Conservation (phyloP, 83 land plant genomes). For the Thuja plicata region DNA sequence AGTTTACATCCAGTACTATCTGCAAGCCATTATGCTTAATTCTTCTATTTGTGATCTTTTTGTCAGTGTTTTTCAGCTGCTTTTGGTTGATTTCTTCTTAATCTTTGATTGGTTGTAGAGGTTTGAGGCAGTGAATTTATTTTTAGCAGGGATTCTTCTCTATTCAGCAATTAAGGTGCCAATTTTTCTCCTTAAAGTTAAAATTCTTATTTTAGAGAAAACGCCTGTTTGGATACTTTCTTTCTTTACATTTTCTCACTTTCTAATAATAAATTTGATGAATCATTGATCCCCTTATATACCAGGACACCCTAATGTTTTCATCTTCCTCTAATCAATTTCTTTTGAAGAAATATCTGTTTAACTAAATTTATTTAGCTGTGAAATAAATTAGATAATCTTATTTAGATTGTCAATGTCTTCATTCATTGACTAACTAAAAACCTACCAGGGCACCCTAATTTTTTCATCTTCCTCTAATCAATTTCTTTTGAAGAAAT, state of each 20-base stretch:
- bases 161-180: constrained; percentile 87
- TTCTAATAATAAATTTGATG: not conserved
- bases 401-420: not conserved
- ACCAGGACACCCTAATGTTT: not conserved
- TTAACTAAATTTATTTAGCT: not conserved
- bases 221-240: not conserved
- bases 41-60: not conserved
- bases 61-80: constrained; percentile 4
- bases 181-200: not conserved
- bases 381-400: not conserved
- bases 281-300: not conserved
- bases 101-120: constrained; percentile 44
- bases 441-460: not conserved
- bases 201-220: not conserved
- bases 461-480: not conserved
- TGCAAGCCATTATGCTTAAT: not conserved
- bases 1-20: not conserved
- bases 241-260: not conserved
- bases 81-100: constrained; percentile 8
- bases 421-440: not conserved
- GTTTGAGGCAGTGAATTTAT: constrained; percentile 87
- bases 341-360: not conserved
- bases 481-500: not conserved
- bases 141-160: constrained; percentile 79
- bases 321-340: not conserved